phyloP scores from a whole-genome alignment of 108 stramenopile species.

The Skeletonema costatum region DNA sequence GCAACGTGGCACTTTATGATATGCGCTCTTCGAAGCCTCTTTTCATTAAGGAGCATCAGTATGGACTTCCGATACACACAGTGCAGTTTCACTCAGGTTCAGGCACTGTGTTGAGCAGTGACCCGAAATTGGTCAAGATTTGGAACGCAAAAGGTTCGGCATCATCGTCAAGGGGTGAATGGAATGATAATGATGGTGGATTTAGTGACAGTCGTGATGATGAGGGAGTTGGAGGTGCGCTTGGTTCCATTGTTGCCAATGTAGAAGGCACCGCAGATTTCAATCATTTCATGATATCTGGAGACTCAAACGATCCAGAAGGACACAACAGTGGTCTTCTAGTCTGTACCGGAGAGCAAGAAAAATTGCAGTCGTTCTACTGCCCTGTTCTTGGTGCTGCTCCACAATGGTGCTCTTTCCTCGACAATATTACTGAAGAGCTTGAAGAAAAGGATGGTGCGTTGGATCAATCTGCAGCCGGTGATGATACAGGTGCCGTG shows the following conservation, averaged over 20 bases:
- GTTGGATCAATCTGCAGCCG: conserved; percentile 45
- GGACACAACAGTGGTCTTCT: conserved; percentile 92
- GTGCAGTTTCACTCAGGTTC: conserved; percentile 86
- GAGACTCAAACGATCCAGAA: conserved; percentile 75
- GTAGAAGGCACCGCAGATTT: conserved; percentile 95
- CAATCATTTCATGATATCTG: conserved; percentile 87
- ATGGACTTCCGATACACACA: conserved; percentile 93
- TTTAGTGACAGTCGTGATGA: conserved; percentile 24
- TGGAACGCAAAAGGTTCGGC: conserved; percentile 87
- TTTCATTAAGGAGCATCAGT: conserved; percentile 94
- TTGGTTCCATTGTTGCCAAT: conserved; percentile 90
- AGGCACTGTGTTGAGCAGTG: conserved; percentile 81
- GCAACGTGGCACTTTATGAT: conserved; percentile 93
- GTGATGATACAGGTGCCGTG: conserved; percentile 33
- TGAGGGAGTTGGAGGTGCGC: conserved; percentile 33
- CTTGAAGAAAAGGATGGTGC: conserved; percentile 91
- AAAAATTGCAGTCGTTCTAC: conserved; percentile 94
- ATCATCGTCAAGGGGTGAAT: conserved; percentile 21
- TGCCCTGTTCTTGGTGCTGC: conserved; percentile 95
- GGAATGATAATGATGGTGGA: conserved; percentile 37
- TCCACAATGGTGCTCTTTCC: conserved; percentile 97
- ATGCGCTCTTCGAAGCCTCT: conserved; percentile 91
- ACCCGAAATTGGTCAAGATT: conserved; percentile 93
- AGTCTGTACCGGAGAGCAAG: conserved; percentile 92
- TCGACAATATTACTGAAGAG: conserved; percentile 98